phyloP scores from a whole-genome alignment of 2,329 filamentous ascomycete genomes.

The Xylariaceae sp. region DNA sequence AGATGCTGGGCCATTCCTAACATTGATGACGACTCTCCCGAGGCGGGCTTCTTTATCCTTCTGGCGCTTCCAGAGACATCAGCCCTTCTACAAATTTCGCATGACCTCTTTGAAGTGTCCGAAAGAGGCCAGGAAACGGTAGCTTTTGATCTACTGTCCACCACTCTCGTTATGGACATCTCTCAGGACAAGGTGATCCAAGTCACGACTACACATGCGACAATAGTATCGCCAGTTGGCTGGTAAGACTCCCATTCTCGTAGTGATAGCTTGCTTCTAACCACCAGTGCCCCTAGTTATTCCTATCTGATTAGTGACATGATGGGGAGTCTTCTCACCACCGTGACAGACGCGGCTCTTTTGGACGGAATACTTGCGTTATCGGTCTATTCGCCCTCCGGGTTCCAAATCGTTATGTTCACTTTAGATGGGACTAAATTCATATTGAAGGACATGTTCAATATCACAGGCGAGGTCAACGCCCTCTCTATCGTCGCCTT shows the following conservation, averaged over 20 bases:
- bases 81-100: constrained; percentile 43
- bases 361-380: constrained; percentile 38
- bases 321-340: constrained; percentile 25
- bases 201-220: constrained; percentile 46
- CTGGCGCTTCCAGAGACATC: constrained; percentile 47
- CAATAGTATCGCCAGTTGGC: constrained; percentile 34
- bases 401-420: constrained; percentile 39
- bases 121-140: constrained; percentile 39
- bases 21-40: constrained; percentile 14
- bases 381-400: constrained; percentile 35
- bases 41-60: constrained; percentile 38
- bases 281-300: constrained; percentile 23
- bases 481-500: constrained; percentile 35
- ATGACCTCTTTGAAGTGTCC: constrained; percentile 42
- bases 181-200: constrained; percentile 43
- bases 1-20: constrained; percentile 49
- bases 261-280: constrained; percentile 11
- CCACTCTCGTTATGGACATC: constrained; percentile 44
- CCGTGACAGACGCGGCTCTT: constrained; percentile 41
- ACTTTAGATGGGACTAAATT: constrained; percentile 34
- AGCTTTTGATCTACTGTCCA: constrained; percentile 47
- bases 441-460: constrained; percentile 29
- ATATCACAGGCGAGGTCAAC: constrained; percentile 44
- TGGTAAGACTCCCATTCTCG: constrained; percentile 32
- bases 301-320: constrained; percentile 33